Percentiles rank a stretch among this genome's conserved stretches.
phyloP scores from a whole-genome alignment of 73 alveolate species.

The Tetrahymena borealis region DNA sequence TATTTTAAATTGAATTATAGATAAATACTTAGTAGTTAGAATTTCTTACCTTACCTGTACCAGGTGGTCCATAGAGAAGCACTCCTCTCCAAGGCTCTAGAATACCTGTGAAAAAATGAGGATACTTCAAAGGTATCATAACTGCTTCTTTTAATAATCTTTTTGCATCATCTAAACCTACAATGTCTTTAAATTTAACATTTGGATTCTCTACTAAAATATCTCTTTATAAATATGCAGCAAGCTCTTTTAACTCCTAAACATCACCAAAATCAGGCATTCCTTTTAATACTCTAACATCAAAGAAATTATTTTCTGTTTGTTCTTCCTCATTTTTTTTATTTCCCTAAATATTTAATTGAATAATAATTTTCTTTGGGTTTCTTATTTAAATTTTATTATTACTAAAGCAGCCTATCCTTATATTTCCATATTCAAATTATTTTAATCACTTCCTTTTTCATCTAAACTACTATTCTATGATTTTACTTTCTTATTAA shows the following conservation, averaged over 20 bases:
- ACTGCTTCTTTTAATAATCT: constrained; percentile 92
- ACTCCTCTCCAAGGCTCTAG: constrained; percentile 98
- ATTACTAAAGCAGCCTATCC: constrained; percentile 57
- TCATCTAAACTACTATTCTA: constrained; percentile 18
- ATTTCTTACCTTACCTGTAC: constrained; percentile 85
- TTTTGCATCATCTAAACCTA: constrained; percentile 78
- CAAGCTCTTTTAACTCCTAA: constrained; percentile 87
- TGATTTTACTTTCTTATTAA: not conserved
- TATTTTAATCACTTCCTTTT: constrained; percentile 20
- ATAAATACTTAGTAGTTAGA: not conserved
- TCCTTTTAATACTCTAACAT: constrained; percentile 88
- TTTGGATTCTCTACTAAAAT: constrained; percentile 90
- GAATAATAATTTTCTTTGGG: constrained; percentile 10
- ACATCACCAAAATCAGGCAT: constrained; percentile 89
- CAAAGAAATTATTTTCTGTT: constrained; percentile 84
- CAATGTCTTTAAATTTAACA: constrained; percentile 84
- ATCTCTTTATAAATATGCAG: constrained; percentile 81
- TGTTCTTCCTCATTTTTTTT: constrained; percentile 77
- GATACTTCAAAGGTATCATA: constrained; percentile 94
- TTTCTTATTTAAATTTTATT: constrained; percentile 48
- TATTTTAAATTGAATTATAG: not conserved
- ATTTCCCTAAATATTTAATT: constrained; percentile 11
- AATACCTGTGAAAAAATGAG: constrained; percentile 92
- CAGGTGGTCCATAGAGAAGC: constrained; percentile 98
- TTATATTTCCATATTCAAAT: constrained; percentile 42